Evolutionary conservation across 371 early-diverging fungal genomes (phyloP), one percentile per base, ranked within the genome.

Genomic region (Lichtheimia corymbifera): DNA sequence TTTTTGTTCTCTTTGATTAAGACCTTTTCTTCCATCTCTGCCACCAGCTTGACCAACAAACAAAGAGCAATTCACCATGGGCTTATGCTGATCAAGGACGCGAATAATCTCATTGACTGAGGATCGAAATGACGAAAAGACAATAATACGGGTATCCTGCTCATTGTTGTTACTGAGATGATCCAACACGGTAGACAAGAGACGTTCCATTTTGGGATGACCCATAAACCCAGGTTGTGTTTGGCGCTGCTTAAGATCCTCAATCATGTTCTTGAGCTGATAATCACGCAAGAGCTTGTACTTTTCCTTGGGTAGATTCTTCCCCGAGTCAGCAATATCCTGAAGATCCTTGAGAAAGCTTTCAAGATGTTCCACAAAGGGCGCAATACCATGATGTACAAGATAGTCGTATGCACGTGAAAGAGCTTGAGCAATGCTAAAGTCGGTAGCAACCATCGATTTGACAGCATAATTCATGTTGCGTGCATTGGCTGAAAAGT

Each of bases 81-180:
- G 96, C 4, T 75, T 59, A 58, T 93, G 91, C 14, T 71, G 44
- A 27, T 74, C 54, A 30, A 97, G 67, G 0, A 82, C 79, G 0
- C 76, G 67, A 13, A 82, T 78, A 68, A 97, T 94, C 72, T 96
- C 97, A 41, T 88, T 87, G 1, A 97, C 97, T 1, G 93, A 89
- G 35, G 88, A 92, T 15, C 97, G 88, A 66, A 74, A 93, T 63
- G 90, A 85, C 4, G 94, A 90, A 77, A 97, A 97, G 4, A 97
- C 75, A 77, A 97, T 97, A 40, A 92, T 87, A 14, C 91, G 77
- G 0, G 95, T 93, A 3, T 59, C 61, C 0, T 51, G 62, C 3
- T 53, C 40, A 13, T 51, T 44, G 5, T 27, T 22, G 27, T 66
- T 54, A 27, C 27, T 20, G 60, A 96, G 88, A 70, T 96, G 95